Conservation (phyloP, 2,329 filamentous ascomycete genomes). For the Penicillium crustosum region DNA sequence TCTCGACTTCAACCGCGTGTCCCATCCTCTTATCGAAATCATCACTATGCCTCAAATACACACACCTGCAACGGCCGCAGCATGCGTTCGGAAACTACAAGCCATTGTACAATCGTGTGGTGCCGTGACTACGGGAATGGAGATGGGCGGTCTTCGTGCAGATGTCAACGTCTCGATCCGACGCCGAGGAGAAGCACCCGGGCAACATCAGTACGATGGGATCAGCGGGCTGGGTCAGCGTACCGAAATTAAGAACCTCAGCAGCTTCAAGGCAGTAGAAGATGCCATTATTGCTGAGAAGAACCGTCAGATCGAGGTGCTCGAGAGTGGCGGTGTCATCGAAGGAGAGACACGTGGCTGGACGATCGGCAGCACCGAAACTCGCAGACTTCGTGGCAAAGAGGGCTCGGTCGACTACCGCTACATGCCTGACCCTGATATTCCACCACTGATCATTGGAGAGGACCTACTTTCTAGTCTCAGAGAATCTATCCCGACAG, state of each 20-base stretch:
- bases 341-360: constrained; percentile 90
- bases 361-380: constrained; percentile 81
- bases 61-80: constrained; percentile 80
- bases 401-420: constrained; percentile 97
- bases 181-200: constrained; percentile 52
- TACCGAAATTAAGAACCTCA: constrained; percentile 97
- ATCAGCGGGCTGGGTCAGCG: constrained; percentile 72
- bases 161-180: constrained; percentile 94
- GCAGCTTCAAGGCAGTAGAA: constrained; percentile 91
- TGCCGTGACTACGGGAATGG: constrained; percentile 88
- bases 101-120: constrained; percentile 74
- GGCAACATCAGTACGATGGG: constrained; percentile 54
- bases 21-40: constrained; percentile 88
- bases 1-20: constrained; percentile 91
- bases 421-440: constrained; percentile 96
- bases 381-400: constrained; percentile 79
- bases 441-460: constrained; percentile 75
- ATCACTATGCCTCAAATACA: constrained; percentile 90
- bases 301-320: constrained; percentile 77
- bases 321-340: constrained; percentile 72
- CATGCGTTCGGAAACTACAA: constrained; percentile 86
- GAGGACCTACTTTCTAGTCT: constrained; percentile 67
- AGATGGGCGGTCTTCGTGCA: constrained; percentile 82
- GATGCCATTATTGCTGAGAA: constrained; percentile 91
- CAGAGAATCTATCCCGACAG: constrained; percentile 61